Conservation (phyloP, 768 basidiomycete species). For the Boletus coccyginus region DNA sequence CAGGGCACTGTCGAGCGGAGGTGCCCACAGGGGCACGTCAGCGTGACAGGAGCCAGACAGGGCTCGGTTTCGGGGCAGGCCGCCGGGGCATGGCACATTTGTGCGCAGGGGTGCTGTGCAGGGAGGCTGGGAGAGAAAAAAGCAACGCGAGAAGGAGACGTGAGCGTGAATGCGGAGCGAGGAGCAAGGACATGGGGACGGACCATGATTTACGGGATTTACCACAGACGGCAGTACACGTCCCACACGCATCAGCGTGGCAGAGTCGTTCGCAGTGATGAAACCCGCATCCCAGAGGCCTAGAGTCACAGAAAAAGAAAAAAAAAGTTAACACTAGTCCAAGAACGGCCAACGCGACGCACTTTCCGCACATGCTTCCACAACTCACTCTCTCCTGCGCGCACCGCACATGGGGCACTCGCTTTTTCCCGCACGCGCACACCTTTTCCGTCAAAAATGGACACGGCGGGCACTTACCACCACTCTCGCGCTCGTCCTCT, state of each 20-base stretch:
- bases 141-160: too few relatives aligned
- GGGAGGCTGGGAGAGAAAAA: constrained; percentile 48
- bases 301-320: constrained; percentile 20
- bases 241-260: constrained; percentile 79
- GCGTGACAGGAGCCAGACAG: constrained; percentile 63
- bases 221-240: constrained; percentile 75
- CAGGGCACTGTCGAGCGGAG: constrained; percentile 73
- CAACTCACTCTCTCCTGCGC: constrained; percentile 80
- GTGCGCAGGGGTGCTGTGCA: constrained; percentile 69
- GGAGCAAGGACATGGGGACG: constrained; percentile 16
- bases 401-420: constrained; percentile 76
- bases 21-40: constrained; percentile 83
- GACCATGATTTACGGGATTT: constrained; percentile 86
- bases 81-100: constrained; percentile 85
- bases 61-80: constrained; percentile 78
- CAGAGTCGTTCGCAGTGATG: constrained; percentile 84
- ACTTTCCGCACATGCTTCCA: constrained; percentile 79
- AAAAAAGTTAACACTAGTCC: neutral
- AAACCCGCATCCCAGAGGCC: constrained; percentile 78
- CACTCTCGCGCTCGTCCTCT: neutral
- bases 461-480: constrained; percentile 75
- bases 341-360: constrained; percentile 21
- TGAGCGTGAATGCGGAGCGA: neutral
- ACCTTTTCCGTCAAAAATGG: constrained; percentile 71
- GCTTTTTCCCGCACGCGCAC: constrained; percentile 90